A percentile compares a stretch with the other conserved stretches of the same genome.
These are phyloP conservation scores for Plantago ovata DNA, from an alignment of 257 asterid species.

Conservation along the genomic window DNA sequence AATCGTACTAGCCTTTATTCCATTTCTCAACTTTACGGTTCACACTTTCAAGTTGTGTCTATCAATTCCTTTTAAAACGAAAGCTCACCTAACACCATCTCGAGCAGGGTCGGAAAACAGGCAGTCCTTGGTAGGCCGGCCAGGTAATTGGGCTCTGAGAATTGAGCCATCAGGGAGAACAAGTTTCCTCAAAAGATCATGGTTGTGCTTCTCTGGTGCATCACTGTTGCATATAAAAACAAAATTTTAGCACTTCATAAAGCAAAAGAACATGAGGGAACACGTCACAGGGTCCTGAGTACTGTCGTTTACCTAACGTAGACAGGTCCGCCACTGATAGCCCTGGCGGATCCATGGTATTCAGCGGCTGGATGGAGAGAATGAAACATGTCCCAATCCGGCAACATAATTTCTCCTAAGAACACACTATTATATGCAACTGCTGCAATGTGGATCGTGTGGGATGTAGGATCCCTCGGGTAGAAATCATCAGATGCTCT, in stretches of 20 bases:
- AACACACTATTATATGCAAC: slow-evolving; percentile 79
- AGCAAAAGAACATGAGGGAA: background rate
- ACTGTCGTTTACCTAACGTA: slow-evolving; percentile 52
- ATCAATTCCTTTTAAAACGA: too few relatives aligned
- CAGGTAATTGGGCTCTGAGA: slow-evolving; percentile 82
- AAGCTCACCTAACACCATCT: slow-evolving; percentile 72
- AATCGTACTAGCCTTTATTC: too few relatives aligned
- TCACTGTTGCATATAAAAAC: slow-evolving; percentile 42
- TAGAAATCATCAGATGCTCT: slow-evolving; percentile 87
- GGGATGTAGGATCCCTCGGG: slow-evolving; percentile 70
- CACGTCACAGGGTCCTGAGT: background rate
- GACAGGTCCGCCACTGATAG: slow-evolving; percentile 81
- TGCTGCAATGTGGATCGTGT: slow-evolving; percentile 78
- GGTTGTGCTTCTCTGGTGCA: slow-evolving; percentile 91
- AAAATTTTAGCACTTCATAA: background rate
- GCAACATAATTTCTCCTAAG: slow-evolving; percentile 72
- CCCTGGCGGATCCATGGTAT: slow-evolving; percentile 80
- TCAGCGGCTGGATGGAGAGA: slow-evolving; percentile 88
- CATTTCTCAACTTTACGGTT: too few relatives aligned
- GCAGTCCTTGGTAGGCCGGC: slow-evolving; percentile 90
- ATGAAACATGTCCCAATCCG: slow-evolving; percentile 97
- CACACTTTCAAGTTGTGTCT: too few relatives aligned
- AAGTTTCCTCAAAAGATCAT: slow-evolving; percentile 72
- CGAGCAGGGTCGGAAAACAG: slow-evolving; percentile 86
- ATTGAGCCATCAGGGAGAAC: slow-evolving; percentile 79